Evolutionary conservation across 1,284 basidiomycete species (phyloP), one percentile per base, ranked within the genome.

Genomic region (Gymnopus androsaceus): DNA sequence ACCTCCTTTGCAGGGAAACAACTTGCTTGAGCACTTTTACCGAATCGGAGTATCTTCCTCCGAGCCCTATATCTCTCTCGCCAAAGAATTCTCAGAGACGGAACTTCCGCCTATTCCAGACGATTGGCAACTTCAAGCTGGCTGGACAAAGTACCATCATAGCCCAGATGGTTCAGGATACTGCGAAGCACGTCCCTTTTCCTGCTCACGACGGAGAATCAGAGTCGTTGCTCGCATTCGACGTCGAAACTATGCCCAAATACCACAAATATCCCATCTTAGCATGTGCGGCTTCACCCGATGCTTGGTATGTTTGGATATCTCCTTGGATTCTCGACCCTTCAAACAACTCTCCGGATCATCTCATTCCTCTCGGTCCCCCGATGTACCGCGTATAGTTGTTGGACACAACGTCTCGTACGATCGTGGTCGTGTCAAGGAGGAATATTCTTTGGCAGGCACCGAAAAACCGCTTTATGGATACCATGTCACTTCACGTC

Each of bases 391-490:
- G 0, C 81, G 88, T 7, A 72, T 98, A 21, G 77, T 97, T 30
- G 84, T 99, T 12, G 95, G 96, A 1, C 97, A 99, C 72, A 96
- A 98, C 67, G 90, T 98, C 27, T 92, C 94, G 2, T 99, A 94
- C 69, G 97, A 99, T 70, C 85, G 96, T 8, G 89, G 85, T 6
- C 82, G 95, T 14, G 79, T 97, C 14, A 69, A 75, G 21, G 92
- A 98, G 61, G 97, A 99, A 69, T 98, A 99, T 68, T 75, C 75
- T 54, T 70, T 98, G 4, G 66, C 77, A 1, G 79, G 81, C 0
- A 90, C 90, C 0, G n/a, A 72, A 80, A 42, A 95, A 84, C 21
- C 85, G 96, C 1, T 99, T 92, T 70, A 72, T 98, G 36, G 97
- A 99, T 69, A 99, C 96, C 0, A 94, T 99, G 85, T 87, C 94